Base-by-base conservation (phyloP, 345 rosid species). In the Murraya koenigii region DNA sequence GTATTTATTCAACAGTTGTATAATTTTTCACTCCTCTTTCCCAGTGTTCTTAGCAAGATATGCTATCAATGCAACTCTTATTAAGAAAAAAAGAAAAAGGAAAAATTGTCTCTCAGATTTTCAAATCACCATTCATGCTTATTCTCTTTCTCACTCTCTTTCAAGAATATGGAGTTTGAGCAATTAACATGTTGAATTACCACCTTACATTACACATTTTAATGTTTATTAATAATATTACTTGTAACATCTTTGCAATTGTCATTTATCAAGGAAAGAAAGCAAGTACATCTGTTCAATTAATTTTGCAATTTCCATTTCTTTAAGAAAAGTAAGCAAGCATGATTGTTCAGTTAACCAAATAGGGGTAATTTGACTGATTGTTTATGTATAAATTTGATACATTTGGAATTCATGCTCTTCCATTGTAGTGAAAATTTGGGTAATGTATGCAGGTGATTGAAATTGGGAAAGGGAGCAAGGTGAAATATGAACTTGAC, bases 401-500 rank as follows among this genome's bases (percentile, higher is more conserved):
- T 41, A 7, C 15, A 13, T 75, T 77, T 23, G 61, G 22, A 10
- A 49, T 66, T 35, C 66, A 13, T 58, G 32, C 30, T 79, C 32
- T n/a, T 10, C 47, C 17, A 52, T 63, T 68, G 23, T 39, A 14
- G 2, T 64, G 36, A 69, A 73, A 47, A 59, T 32, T 14, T 35
- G 36, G 71, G 61, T 33, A 70, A 66, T 47, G 62, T 66, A 60
- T 82, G 64, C 86, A 97, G 99, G 99, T 97, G 71, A 80, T 97
- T 85, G 99, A 94, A 88, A 97, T 97, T 26, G 82, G 93, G 23
- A 97, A 91, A 75, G 99, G 99, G 65, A 89, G 97, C 84, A 97
- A 97, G 92, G 99, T 97, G 82, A 97, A 97, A 79, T 97, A 97
- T 82, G 99, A 97, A 84, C 93, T 97, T 28, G 99, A 94, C 93